These are phyloP conservation scores for Tricholoma hemisulphureum DNA, from an alignment of 768 basidiomycete species.

Conservation along the genomic window DNA sequence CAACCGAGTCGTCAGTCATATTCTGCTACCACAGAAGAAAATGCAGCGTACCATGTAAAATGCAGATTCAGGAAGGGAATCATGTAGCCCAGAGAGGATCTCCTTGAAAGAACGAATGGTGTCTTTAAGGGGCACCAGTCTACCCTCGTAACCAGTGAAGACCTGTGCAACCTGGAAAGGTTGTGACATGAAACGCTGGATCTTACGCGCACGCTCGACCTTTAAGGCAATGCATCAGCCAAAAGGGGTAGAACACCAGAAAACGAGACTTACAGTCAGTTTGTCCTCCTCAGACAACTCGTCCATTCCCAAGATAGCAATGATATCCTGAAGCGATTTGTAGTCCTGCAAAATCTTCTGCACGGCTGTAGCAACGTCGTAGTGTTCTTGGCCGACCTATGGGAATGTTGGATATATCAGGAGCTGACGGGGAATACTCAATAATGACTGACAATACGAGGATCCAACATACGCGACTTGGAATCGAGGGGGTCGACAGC, in stretches of 20 bases:
- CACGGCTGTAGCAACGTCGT: constrained; percentile 92
- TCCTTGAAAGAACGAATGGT: constrained; percentile 97
- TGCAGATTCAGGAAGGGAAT: constrained; percentile 89
- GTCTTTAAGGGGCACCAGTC: constrained; percentile 95
- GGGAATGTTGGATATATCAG: constrained; percentile 4
- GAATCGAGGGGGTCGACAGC: constrained; percentile 99
- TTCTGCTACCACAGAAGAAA: background rate
- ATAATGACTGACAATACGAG: constrained; percentile 78
- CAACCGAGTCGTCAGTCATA: constrained; percentile 4
- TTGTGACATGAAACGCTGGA: constrained; percentile 99
- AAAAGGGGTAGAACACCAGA: background rate
- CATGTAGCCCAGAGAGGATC: constrained; percentile 88
- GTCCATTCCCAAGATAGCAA: constrained; percentile 99
- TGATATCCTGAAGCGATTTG: constrained; percentile 98
- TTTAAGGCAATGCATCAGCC: constrained; percentile 22
- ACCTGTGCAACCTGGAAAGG: constrained; percentile 99
- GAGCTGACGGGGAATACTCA: background rate
- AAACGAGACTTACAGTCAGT: constrained; percentile 68
- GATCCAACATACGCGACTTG: constrained; percentile 99
- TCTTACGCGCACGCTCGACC: constrained; percentile 98
- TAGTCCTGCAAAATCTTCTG: constrained; percentile 98
- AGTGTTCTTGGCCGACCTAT: constrained; percentile 87
- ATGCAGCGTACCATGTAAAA: constrained; percentile 82
- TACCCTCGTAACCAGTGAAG: constrained; percentile 99
- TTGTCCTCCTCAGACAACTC: constrained; percentile 99